A percentile compares a stretch with the other conserved stretches of the same genome.
These are phyloP conservation scores for Malassezia arunalokei DNA, from an alignment of 1,284 basidiomycete species.

Conservation along the genomic window DNA sequence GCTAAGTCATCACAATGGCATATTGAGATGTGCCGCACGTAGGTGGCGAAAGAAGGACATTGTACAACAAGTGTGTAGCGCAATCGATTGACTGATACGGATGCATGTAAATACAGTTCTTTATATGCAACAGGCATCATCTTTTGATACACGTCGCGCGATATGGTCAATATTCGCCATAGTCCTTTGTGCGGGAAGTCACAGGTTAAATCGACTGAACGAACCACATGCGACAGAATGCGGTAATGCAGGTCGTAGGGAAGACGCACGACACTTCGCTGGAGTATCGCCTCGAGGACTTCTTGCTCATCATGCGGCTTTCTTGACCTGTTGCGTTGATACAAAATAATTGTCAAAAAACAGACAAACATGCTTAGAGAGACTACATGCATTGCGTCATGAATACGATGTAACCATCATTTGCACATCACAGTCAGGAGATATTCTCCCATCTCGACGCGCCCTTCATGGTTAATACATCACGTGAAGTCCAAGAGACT, in stretches of 20 bases:
- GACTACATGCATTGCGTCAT: no score
- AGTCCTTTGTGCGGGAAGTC: neutral
- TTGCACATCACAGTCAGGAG: no score
- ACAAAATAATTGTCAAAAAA: no score
- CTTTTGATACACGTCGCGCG: neutral
- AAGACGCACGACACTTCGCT: neutral
- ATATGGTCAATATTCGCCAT: slow-evolving; percentile 1
- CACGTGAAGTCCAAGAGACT: no score
- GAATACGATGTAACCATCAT: no score
- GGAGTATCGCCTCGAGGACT: neutral
- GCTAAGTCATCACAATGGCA: neutral
- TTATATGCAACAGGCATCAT: slow-evolving; percentile 5
- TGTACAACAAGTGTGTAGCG: slow-evolving; percentile 5
- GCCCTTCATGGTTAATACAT: no score
- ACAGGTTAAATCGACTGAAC: neutral
- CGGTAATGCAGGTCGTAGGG: slow-evolving; percentile 4
- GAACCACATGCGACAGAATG: neutral
- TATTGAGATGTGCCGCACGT: neutral
- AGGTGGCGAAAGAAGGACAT: neutral
- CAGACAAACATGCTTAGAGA: no score
- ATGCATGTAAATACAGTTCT: neutral
- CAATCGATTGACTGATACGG: neutral
- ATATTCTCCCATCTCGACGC: no score
- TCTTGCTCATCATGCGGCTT: no score
- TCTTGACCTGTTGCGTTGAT: no score